Base-by-base conservation (phyloP, 306 rosid genomes). In the Castanea sativa region DNA sequence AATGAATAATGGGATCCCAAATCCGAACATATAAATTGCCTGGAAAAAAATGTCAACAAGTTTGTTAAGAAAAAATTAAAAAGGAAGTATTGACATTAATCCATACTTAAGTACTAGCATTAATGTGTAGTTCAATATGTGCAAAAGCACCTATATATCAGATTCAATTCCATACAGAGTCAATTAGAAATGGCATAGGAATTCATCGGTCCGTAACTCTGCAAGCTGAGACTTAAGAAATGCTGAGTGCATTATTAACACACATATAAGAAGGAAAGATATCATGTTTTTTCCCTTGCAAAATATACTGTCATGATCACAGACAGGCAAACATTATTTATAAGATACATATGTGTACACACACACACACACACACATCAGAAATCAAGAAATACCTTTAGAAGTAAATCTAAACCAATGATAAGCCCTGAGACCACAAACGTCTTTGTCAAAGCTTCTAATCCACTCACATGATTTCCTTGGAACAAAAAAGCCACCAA, bases 401-500 rank as follows among this genome's bases (percentile, higher is more conserved):
- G 85, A 78, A 87, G 75, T 78, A 94, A 73, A 86, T 94, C 99
- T 80, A 92, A 76, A 77, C 97, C 93, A 81, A 94, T 92, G 32
- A 90, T 78, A 71, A 91, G 76, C 79, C 95, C 99, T 2, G 99
- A 95, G 75, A 95, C 78, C 23, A 92, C 86, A 70, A 95, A 95
- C 13, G 93, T 92, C 76, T 88, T 83, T 13, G 99, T 87, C 88
- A 95, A 86, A 0, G 95, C 95, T 55, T 95, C 97, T 75, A 83
- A 70, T 21, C 95, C 93, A 74, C 90, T 87, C 8, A 89, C 92
- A 75, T 82, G 81, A 76, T 95, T 95, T 72, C 99, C 99, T 83
- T 95, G 95, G 71, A 92, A 87, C 73, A 95, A 86, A 89, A 95
- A 95, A n/a, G 99, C 94, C 83, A 95, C 87, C 89, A 95, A 88